Percentiles rank a stretch among this genome's conserved stretches.
Evolutionary conservation across 345 rosid genomes (phyloP).

Genomic region (Bruguiera sexangula): DNA sequence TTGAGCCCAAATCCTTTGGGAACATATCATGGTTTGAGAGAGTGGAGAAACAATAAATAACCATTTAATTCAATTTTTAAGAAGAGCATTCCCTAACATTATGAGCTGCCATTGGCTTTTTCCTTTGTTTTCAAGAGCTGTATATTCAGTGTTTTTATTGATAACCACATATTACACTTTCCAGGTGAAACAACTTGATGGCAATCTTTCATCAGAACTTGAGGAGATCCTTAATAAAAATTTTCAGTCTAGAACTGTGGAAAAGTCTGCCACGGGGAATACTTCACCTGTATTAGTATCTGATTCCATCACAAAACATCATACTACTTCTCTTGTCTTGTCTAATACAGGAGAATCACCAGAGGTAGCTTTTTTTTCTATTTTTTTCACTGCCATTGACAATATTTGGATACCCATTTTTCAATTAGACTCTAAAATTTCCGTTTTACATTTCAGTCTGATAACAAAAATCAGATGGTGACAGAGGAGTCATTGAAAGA

Average conservation of each 20-base stretch:
- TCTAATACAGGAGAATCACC: slow-evolving; percentile 21
- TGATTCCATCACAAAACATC: slow-evolving; percentile 26
- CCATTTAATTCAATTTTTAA: neutral
- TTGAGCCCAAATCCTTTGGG: neutral
- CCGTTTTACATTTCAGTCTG: slow-evolving; percentile 24
- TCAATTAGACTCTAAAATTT: slow-evolving; percentile 10
- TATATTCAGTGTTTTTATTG: slow-evolving; percentile 9
- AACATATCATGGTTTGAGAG: neutral
- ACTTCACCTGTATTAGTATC: slow-evolving; percentile 22
- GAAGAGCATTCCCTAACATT: neutral
- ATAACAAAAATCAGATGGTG: slow-evolving; percentile 17
- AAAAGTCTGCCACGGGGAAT: slow-evolving; percentile 24
- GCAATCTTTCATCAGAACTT: slow-evolving; percentile 53
- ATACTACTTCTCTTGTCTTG: slow-evolving; percentile 3
- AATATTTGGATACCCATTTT: slow-evolving; percentile 1
- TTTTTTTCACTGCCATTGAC: neutral
- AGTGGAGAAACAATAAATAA: neutral
- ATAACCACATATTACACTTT: slow-evolving; percentile 12
- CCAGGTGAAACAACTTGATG: slow-evolving; percentile 71
- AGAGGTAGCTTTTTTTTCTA: slow-evolving; percentile 22
- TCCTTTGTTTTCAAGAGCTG: neutral
- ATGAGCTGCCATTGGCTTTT: neutral
- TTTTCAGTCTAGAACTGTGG: slow-evolving; percentile 20
- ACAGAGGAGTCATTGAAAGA: slow-evolving; percentile 19
- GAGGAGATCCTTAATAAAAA: slow-evolving; percentile 50